Conservation (phyloP, 164 flowering plant genomes). For the Brasenia schreberi region DNA sequence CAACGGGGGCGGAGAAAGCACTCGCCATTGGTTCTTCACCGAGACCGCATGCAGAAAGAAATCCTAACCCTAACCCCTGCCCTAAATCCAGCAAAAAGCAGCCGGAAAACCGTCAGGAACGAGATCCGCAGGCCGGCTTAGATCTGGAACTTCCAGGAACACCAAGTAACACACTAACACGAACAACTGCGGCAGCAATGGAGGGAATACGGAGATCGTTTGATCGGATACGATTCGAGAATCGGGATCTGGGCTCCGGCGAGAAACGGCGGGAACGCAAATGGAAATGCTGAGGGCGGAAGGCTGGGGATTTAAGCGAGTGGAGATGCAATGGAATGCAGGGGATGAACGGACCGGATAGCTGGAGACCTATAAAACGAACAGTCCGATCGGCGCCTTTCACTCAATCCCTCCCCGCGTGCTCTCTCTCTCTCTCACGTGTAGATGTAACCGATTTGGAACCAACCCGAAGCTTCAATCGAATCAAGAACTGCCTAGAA, state of each 20-base stretch:
- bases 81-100: neutral
- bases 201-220: neutral
- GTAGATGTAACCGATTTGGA: too few species aligned
- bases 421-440: too few species aligned
- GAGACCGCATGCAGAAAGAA: neutral
- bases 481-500: too few species aligned
- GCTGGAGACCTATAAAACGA: too few species aligned
- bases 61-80: conserved; percentile 1
- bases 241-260: neutral
- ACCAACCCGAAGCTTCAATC: too few species aligned
- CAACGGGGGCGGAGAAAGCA: conserved; percentile 1
- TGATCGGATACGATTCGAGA: neutral
- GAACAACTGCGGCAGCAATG: neutral
- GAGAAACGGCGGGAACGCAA: too few species aligned
- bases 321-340: too few species aligned
- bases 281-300: too few species aligned
- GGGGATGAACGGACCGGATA: too few species aligned
- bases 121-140: neutral
- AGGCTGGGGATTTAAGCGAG: too few species aligned
- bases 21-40: neutral
- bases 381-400: too few species aligned
- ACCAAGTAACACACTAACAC: neutral
- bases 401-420: too few species aligned
- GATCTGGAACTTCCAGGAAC: neutral
- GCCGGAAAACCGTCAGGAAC: neutral